Percentiles rank a stretch among this genome's conserved stretches.
phyloP scores from a whole-genome alignment of 2,329 filamentous ascomycete species.

The Alternaria arborescens region DNA sequence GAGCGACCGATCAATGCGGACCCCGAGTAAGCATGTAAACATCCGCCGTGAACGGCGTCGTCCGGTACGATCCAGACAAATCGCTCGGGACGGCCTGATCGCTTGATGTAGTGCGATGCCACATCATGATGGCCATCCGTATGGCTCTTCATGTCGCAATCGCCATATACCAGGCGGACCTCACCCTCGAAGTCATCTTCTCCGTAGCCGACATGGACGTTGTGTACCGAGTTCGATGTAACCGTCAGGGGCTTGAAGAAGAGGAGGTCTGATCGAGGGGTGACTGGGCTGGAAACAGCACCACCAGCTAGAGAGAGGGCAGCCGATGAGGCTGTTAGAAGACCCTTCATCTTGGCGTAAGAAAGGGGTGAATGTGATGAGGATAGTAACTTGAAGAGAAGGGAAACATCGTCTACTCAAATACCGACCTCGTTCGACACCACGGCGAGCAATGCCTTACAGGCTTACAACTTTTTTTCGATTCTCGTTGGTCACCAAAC shows the following conservation, averaged over 20 bases:
- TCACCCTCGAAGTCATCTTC: slow-evolving; percentile 54
- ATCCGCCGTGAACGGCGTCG: slow-evolving; percentile 51
- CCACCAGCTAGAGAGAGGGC: slow-evolving; percentile 38
- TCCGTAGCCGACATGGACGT: slow-evolving; percentile 58
- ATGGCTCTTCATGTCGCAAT: slow-evolving; percentile 50
- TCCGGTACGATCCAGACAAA: slow-evolving; percentile 60
- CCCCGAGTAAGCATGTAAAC: slow-evolving; percentile 57
- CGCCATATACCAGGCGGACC: slow-evolving; percentile 56
- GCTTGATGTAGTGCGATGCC: slow-evolving; percentile 48
- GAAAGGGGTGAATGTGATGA: slow-evolving; percentile 2
- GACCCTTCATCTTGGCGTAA: slow-evolving; percentile 35
- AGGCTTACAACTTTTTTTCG: slow-evolving; percentile 8
- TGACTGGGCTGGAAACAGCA: slow-evolving; percentile 29
- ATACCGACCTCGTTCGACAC: slow-evolving; percentile 16
- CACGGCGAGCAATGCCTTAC: background rate
- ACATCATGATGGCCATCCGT: slow-evolving; percentile 56
- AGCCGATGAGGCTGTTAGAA: slow-evolving; percentile 37
- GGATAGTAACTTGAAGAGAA: slow-evolving; percentile 2
- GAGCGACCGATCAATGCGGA: slow-evolving; percentile 54
- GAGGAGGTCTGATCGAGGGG: slow-evolving; percentile 33
- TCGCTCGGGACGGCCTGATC: slow-evolving; percentile 52
- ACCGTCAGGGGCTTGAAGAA: slow-evolving; percentile 48
- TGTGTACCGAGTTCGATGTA: slow-evolving; percentile 57
- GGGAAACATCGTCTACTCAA: slow-evolving; percentile 16
- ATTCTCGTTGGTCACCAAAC: slow-evolving; percentile 28